Evolutionary conservation across 495 filamentous ascomycete species (phyloP).

Genomic region (Penicillium arizonense): DNA sequence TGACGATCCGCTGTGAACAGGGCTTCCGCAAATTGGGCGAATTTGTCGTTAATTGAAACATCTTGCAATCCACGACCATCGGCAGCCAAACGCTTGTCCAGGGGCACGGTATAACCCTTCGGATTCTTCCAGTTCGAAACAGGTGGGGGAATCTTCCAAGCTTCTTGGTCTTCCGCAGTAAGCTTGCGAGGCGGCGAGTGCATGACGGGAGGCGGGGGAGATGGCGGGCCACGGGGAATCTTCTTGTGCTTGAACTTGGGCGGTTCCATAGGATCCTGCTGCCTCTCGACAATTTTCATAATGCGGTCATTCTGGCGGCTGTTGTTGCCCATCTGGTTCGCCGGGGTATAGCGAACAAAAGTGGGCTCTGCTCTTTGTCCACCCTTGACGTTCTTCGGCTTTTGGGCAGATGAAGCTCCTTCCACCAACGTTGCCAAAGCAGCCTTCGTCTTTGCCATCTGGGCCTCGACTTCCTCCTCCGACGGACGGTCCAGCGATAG

Average conservation of each 20-base stretch:
- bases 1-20: conserved; percentile 92
- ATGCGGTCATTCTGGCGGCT: conserved; percentile 88
- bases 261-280: conserved; percentile 96
- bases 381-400: conserved; percentile 89
- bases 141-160: conserved; percentile 92
- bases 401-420: conserved; percentile 86
- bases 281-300: conserved; percentile 95
- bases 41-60: conserved; percentile 98
- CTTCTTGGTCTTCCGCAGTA: conserved; percentile 95
- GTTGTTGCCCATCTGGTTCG: conserved; percentile 94
- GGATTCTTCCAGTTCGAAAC: conserved; percentile 99
- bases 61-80: conserved; percentile 92
- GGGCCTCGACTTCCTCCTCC: conserved; percentile 75
- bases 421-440: conserved; percentile 79
- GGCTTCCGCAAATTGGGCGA: conserved; percentile 93
- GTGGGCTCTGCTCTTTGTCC: conserved; percentile 78
- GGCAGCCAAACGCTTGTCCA: conserved; percentile 96
- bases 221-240: conserved; percentile 91
- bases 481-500: conserved; percentile 85
- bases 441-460: conserved; percentile 83
- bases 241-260: conserved; percentile 99
- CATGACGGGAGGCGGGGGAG: conserved; percentile 90
- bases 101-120: conserved; percentile 93
- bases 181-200: conserved; percentile 93
- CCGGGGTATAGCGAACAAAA: conserved; percentile 92